Base-by-base conservation (phyloP, 2,329 filamentous ascomycete genomes). In the Epichloe uncinata region DNA sequence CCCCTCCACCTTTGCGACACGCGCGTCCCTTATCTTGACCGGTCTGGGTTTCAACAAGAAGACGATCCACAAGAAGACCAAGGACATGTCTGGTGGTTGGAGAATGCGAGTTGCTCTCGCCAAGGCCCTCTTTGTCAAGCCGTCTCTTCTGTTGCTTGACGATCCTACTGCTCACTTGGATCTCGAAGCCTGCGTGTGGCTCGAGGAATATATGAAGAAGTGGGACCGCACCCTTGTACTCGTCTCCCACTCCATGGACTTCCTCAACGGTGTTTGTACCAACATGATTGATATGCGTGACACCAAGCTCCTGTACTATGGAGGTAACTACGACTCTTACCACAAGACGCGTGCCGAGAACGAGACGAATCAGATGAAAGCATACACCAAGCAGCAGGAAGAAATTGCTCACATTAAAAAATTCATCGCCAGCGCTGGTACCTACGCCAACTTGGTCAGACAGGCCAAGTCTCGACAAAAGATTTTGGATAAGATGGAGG, bases 51-150 rank as follows among this genome's bases (percentile, higher is more conserved):
- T 98, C 82, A 95, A 98, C 83, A 97, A 97, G 78, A 73, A 72
- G 60, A 98, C 94, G 50, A 97, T 98, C 66, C 76, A 94, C 71
- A 98, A 98, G 81, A 96, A 94, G 82, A 98, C 94, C 62, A 98
- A 97, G 81, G 94, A 98, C 69, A 98, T 98, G 94, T 98, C 93
- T 58, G 93, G 93, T 87, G 93, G 93, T 61, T 98, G 93, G 93
- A 84, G 91, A 77, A 98, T 98, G 93, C 88, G 94, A 79, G 93
- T 98, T 52, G 93, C 93, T 51, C 83, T 98, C 54, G 93, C 79
- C 66, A 96, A 97, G 78, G 93, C 93, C 51, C 84, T 98, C 48
- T 98, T 98, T 75, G 91, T 98, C 73, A 95, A 94, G 79, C 93
- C 94, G 36, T 93, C 89, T 16, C 78, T 98, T 51, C 82, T 98